Evolutionary conservation across 345 rosid species (phyloP).

Genomic region (Conringia planisiliqua): DNA sequence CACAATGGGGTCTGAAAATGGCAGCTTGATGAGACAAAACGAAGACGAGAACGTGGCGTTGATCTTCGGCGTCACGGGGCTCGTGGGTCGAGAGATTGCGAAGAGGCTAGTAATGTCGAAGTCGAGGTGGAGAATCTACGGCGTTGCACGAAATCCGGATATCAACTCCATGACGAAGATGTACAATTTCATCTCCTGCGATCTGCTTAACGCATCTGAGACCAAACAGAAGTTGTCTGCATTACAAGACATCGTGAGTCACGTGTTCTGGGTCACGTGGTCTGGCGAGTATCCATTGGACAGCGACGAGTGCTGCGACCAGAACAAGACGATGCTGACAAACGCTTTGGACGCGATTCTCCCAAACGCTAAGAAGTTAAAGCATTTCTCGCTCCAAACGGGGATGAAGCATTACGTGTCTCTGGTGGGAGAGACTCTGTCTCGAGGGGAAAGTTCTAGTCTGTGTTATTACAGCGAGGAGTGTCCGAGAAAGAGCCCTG

Average conservation of each 20-base stretch:
- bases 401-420: conserved; percentile 86
- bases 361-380: conserved; percentile 45
- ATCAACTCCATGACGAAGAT: conserved; percentile 31
- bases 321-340: conserved; percentile 62
- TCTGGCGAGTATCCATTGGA: conserved; percentile 55
- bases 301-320: conserved; percentile 56
- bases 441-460: conserved; percentile 11
- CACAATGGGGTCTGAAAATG: conserved; percentile 41
- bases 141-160: conserved; percentile 67
- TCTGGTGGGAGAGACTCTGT: conserved; percentile 30
- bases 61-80: conserved; percentile 83
- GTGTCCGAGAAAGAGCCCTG: conserved; percentile 45
- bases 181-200: conserved; percentile 74
- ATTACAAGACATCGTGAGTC: conserved; percentile 53
- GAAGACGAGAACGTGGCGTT: conserved; percentile 50
- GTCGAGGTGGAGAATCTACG: conserved; percentile 73
- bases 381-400: conserved; percentile 78
- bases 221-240: conserved; percentile 44
- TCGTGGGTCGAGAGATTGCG: conserved; percentile 76
- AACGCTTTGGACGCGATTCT: conserved; percentile 64
- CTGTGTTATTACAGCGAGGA: conserved; percentile 46
- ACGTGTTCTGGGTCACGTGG: conserved; percentile 91
- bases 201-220: conserved; percentile 56
- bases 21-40: conserved; percentile 3
- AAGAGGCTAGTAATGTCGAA: conserved; percentile 43